Evolutionary conservation across 179 eudicot species (phyloP), one percentile per base, ranked within the genome.

Genomic region (Camellia oleifera): DNA sequence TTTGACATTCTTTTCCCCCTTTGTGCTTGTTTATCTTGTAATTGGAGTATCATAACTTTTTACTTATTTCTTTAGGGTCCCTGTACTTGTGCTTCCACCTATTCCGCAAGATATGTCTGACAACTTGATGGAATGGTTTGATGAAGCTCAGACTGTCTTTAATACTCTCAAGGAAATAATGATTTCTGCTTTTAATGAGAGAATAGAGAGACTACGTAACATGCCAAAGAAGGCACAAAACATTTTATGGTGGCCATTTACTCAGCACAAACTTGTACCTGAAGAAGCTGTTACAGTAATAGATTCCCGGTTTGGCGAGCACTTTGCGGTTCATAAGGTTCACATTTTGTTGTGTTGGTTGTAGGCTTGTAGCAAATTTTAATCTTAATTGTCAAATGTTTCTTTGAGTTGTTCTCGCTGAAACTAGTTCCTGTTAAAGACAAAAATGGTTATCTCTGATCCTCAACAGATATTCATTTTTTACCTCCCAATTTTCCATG

Each of bases 221-320:
- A 88, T 94, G 93, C 89, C 89, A 80, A 90, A 90, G 87, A 91
- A 85, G 86, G 97, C 98, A 62, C 85, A 86, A 68, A 91, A 93
- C 15, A 80, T 90, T 67, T 78, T 97, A 26, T 97, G 99, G 99
- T 97, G 99, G 99, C 99, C 99, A 52, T 97, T 94, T 86, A 97
- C 99, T 48, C 99, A 97, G 80, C 99, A 97, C 81, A 90, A 88
- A 83, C 91, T 92, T 84, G 95, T 97, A 79, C 87, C 97, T 3
- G 84, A 86, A 77, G 95, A 88, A 80, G 89, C 84, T 32, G 85
- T 94, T 78, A 94, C 97, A 56, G 97, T 97, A 17, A 94, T 97
- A 74, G 99, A 97, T 88, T 97, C 98, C 40, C 98, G 99, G 12
- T 93, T 88, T 75, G 99, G 99, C 64, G 99, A 94, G 86, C 87